Percentiles rank a stretch among this genome's conserved stretches.
These are phyloP conservation scores for Candolleomyces eurysporus DNA, from an alignment of 768 basidiomycete genomes.

Conservation along the genomic window DNA sequence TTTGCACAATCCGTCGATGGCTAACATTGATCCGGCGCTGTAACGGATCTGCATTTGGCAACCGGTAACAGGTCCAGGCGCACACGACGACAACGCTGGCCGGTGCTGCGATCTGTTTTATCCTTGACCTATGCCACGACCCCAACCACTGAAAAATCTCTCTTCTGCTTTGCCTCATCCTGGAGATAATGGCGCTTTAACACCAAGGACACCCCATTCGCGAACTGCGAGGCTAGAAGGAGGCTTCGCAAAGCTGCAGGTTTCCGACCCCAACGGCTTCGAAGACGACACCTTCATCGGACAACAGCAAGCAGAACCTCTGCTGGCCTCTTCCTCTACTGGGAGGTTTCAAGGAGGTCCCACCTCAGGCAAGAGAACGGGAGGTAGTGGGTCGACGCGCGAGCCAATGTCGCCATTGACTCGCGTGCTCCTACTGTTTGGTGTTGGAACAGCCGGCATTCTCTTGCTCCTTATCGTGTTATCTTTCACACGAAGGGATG, in stretches of 20 bases:
- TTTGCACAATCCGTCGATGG: not conserved
- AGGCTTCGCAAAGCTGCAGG: slow-evolving; percentile 47
- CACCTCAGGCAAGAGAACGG: slow-evolving; percentile 24
- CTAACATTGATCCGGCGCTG: not conserved
- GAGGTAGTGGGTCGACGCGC: not conserved
- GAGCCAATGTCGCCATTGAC: slow-evolving; percentile 20
- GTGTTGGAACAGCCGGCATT: slow-evolving; percentile 35
- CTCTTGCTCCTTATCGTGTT: slow-evolving; percentile 38
- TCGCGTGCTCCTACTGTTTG: slow-evolving; percentile 43
- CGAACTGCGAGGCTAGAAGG: slow-evolving; percentile 58
- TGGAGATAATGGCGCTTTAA: slow-evolving; percentile 38
- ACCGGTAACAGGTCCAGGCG: not conserved
- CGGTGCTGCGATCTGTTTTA: too few species aligned
- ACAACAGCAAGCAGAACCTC: slow-evolving; percentile 43
- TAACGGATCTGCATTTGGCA: not conserved
- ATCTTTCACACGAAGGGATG: slow-evolving; percentile 37
- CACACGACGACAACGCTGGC: not conserved
- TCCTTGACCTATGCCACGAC: slow-evolving; percentile 34
- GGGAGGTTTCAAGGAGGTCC: slow-evolving; percentile 36
- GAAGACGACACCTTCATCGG: slow-evolving; percentile 28
- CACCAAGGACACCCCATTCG: slow-evolving; percentile 64
- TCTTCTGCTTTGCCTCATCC: slow-evolving; percentile 29
- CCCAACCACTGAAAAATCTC: slow-evolving; percentile 35
- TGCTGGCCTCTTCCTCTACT: slow-evolving; percentile 47
- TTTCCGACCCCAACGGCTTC: slow-evolving; percentile 38